Base-by-base conservation (phyloP, 306 rosid species). In the Gleditsia sinensis region DNA sequence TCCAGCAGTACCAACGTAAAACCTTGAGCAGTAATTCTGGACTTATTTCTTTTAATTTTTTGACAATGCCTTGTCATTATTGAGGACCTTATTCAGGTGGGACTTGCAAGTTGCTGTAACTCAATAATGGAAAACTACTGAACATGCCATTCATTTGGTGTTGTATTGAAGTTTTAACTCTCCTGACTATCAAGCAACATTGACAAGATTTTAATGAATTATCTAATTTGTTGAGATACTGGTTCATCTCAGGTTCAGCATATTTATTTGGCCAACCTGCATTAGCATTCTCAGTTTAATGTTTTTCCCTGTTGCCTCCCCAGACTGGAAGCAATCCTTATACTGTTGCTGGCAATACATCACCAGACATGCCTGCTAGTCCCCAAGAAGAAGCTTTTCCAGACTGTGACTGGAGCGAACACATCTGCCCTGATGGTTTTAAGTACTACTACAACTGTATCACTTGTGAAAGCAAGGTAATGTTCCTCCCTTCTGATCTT, bases 321-420 rank as follows among this genome's bases (percentile, higher is more conserved):
- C 86, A 71, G 80, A 57, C 74, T 14, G 82, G 86, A 80, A 64
- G 54, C 82, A 78, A 67, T 65, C 62, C 79, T 49, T 83, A 60
- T 74, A 80, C 79, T 71, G 67, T 78, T 81, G 81, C 79, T 37
- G 62, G 76, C 59, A 69, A 76, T 54, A 73, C 61, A 37, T 67
- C 84, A 10, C 78, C 89, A 50, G 77, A 76, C 33, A 48, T 76
- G 66, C 86, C 81, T 79, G 69, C 67, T 51, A 62, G 77, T 76
- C 67, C 83, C 23, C 68, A 79, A 40, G 84, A 58, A 40, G 85
- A 87, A 61, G 82, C 76, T 60, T 11, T 46, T 82, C 76, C 82
- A 50, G 98, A 89, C 39, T 88, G 91, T 84, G 94, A 92, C 69
- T 94, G 99, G 99, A 92, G 97, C 69, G 95, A 92, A 81, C 95